phyloP scores from a whole-genome alignment of 352 stramenopile species.

The Pythium periplocum region DNA sequence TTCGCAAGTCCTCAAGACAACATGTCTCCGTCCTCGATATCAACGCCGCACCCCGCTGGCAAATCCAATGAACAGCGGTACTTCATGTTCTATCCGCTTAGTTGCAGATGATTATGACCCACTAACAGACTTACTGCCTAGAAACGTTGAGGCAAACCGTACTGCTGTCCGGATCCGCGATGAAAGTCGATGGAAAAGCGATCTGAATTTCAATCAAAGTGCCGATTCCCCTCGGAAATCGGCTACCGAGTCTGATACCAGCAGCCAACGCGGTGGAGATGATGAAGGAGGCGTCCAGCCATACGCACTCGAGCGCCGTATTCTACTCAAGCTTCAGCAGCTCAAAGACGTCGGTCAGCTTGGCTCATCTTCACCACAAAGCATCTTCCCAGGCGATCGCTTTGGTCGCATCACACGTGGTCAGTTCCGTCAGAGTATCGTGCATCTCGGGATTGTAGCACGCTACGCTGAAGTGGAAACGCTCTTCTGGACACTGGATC shows the following conservation, averaged over 20 bases:
- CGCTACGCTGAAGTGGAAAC: conserved; percentile 66
- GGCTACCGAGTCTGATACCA: background rate
- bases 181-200: conserved; percentile 52
- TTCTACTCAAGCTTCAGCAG: conserved; percentile 56
- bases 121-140: conserved; percentile 1
- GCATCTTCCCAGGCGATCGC: conserved; percentile 62
- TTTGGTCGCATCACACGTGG: conserved; percentile 66
- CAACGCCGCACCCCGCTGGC: conserved; percentile 32
- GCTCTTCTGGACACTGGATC: conserved; percentile 74
- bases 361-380: conserved; percentile 39
- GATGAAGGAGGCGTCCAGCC: conserved; percentile 13
- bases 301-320: conserved; percentile 41
- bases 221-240: too few relatives aligned
- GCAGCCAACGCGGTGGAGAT: conserved; percentile 9
- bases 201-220: conserved; percentile 28
- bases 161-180: conserved; percentile 68
- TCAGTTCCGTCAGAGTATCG: conserved; percentile 68
- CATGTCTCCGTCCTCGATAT: background rate
- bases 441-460: conserved; percentile 51
- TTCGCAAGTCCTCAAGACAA: conserved; percentile 21
- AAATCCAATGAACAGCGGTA: conserved; percentile 68
- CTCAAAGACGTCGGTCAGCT: conserved; percentile 60
- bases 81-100: conserved; percentile 8
- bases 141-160: conserved; percentile 54
- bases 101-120: background rate